Evolutionary conservation across 768 basidiomycete genomes (phyloP).

Genomic region (Suillus americanus): DNA sequence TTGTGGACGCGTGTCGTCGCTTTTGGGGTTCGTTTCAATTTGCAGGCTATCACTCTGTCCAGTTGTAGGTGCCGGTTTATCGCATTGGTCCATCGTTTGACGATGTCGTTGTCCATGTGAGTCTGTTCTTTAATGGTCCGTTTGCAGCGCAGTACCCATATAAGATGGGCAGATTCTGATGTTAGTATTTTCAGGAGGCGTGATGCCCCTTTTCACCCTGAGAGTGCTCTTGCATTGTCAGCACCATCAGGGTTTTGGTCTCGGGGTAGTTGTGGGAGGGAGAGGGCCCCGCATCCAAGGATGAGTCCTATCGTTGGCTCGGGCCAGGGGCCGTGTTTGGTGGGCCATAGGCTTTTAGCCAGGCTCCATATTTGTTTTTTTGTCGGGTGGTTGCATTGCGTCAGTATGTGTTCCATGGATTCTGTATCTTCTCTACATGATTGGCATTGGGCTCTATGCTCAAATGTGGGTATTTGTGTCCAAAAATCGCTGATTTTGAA

Average conservation of each 20-base stretch:
- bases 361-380: slow-evolving; percentile 25
- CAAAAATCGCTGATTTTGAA: background rate
- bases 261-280: background rate
- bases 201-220: background rate
- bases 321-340: slow-evolving; percentile 12
- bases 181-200: background rate
- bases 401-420: slow-evolving; percentile 13
- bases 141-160: background rate
- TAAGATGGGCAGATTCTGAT: background rate
- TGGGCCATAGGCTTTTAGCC: slow-evolving; percentile 18
- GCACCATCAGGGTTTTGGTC: no score
- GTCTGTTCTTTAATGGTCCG: background rate
- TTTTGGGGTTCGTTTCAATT: background rate
- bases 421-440: slow-evolving; percentile 19
- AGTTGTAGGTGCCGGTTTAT: background rate
- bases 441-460: slow-evolving; percentile 13
- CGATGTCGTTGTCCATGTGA: background rate
- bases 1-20: background rate
- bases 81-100: background rate
- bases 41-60: background rate
- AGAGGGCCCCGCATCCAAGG: slow-evolving; percentile 14
- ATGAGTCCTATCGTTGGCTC: slow-evolving; percentile 17
- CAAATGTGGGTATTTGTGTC: background rate
- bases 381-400: slow-evolving; percentile 19
- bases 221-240: no score